Evolutionary conservation across 345 rosid genomes (phyloP).

Genomic region (Pugionium cornutum): DNA sequence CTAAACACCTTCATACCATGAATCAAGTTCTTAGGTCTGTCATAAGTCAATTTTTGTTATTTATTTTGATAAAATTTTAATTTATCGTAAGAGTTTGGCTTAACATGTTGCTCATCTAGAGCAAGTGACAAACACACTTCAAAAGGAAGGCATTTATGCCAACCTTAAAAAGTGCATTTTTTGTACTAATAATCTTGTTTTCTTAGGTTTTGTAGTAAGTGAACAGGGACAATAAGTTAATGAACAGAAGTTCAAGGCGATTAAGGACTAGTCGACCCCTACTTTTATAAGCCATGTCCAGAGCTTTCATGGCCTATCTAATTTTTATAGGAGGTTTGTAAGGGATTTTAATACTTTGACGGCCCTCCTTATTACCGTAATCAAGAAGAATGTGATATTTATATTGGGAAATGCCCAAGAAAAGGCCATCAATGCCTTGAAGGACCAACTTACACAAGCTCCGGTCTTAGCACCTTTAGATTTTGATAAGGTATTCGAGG

Average conservation of each 20-base stretch:
- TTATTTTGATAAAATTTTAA: too few species aligned
- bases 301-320: not conserved
- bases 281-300: not conserved
- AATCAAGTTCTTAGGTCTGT: not conserved
- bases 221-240: not conserved
- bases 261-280: not conserved
- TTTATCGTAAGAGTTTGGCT: too few species aligned
- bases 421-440: not conserved
- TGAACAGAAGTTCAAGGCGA: not conserved
- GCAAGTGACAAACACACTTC: too few species aligned
- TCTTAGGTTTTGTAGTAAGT: too few species aligned
- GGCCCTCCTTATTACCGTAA: not conserved
- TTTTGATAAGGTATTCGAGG: not conserved
- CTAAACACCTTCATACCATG: not conserved
- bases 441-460: not conserved
- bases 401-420: not conserved
- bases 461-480: not conserved
- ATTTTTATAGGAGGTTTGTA: not conserved
- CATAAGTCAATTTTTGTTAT: not conserved
- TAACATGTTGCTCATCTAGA: too few species aligned
- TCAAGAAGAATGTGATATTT: not conserved
- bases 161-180: too few species aligned
- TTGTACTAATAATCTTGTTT: too few species aligned
- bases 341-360: not conserved
- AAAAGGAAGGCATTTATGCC: too few species aligned